These are phyloP conservation scores for Neofusicoccum ribis DNA, from an alignment of 2,329 filamentous ascomycete species.

Conservation along the genomic window DNA sequence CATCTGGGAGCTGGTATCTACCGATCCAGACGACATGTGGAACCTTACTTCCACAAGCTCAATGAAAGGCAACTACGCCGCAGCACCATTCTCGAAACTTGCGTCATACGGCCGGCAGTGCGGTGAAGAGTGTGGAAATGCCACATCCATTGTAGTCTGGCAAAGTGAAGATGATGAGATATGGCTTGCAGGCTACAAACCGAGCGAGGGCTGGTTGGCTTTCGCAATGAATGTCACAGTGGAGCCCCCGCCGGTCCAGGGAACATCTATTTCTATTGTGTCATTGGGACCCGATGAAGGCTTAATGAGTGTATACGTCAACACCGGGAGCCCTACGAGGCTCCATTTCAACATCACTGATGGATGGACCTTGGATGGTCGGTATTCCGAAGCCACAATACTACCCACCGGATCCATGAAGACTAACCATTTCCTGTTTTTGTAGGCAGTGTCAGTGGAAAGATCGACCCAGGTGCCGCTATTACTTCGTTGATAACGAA, in stretches of 20 bases:
- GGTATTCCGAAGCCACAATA: not conserved
- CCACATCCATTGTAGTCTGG: not conserved
- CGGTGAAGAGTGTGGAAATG: not conserved
- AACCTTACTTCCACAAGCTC: not conserved
- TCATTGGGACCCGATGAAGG: conserved; percentile 3
- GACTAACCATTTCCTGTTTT: not conserved
- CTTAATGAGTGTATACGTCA: conserved; percentile 8
- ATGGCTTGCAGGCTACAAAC: not conserved
- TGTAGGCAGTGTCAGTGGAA: not conserved
- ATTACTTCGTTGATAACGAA: not conserved
- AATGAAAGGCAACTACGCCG: not conserved
- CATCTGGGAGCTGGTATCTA: not conserved
- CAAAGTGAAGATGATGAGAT: not conserved
- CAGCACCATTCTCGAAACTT: not conserved
- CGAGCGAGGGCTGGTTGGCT: not conserved
- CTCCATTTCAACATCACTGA: conserved; percentile 9
- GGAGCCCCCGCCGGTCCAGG: not conserved
- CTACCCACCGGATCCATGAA: not conserved
- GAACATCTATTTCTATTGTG: not conserved
- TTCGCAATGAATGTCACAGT: not conserved
- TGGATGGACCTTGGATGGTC: not conserved
- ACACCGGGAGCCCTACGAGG: conserved; percentile 1
- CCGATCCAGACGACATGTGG: conserved; percentile 4
- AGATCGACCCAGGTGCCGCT: not conserved
- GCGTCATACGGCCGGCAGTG: conserved; percentile 6